Conservation (phyloP, 2,329 filamentous ascomycete genomes). For the Stagonosporopsis rhizophila region DNA sequence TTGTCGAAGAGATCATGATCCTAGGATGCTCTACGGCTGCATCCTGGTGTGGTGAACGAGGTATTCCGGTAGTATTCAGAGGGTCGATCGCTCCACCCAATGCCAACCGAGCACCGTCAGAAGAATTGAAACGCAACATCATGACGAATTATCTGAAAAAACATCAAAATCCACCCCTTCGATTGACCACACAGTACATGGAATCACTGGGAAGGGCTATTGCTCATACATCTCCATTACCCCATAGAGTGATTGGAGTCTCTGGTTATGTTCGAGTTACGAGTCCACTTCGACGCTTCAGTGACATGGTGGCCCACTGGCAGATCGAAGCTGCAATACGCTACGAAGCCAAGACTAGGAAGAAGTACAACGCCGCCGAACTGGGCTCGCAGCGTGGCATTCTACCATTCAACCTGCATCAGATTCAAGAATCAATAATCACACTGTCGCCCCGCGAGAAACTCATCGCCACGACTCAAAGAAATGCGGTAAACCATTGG, state of each 20-base stretch:
- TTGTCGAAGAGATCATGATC: conserved; percentile 59
- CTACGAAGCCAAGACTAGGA: conserved; percentile 58
- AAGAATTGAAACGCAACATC: conserved; percentile 42
- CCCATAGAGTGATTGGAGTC: conserved; percentile 60
- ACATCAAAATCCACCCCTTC: conserved; percentile 44
- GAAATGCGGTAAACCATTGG: conserved; percentile 57
- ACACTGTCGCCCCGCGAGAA: conserved; percentile 54
- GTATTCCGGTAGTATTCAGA: conserved; percentile 60
- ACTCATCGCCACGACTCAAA: conserved; percentile 51
- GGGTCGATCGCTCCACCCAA: conserved; percentile 45
- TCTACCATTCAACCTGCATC: conserved; percentile 60
- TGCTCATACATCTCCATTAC: conserved; percentile 56
- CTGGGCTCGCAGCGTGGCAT: conserved; percentile 45
- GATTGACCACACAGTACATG: conserved; percentile 53
- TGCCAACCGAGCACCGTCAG: conserved; percentile 17
- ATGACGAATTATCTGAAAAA: conserved; percentile 48
- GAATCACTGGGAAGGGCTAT: conserved; percentile 51
- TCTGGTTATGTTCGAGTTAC: conserved; percentile 65
- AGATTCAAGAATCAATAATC: conserved; percentile 59
- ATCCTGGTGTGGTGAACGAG: conserved; percentile 59
- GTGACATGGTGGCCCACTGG: conserved; percentile 68
- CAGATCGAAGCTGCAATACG: conserved; percentile 69
- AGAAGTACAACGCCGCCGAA: conserved; percentile 46
- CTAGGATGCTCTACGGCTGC: conserved; percentile 61
- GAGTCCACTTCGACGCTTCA: conserved; percentile 66